Conservation (phyloP, 2,329 filamentous ascomycete genomes). For the Colletotrichum magnum region DNA sequence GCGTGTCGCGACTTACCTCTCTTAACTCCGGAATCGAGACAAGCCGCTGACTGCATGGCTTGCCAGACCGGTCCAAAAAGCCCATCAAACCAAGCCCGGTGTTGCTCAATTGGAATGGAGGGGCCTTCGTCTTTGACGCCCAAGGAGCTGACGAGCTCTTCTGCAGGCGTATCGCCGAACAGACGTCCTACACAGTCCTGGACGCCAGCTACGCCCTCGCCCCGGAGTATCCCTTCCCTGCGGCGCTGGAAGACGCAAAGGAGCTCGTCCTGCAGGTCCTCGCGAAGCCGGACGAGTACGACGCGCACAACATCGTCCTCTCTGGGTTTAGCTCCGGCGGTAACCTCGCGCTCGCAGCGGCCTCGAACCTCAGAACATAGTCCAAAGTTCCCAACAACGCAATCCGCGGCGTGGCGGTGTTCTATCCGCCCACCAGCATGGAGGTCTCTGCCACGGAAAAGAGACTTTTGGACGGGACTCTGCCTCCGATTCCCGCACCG, state of each 20-base stretch:
- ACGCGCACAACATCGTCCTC: neutral
- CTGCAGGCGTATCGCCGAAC: neutral
- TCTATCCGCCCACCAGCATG: conserved; percentile 18
- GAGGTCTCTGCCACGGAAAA: neutral
- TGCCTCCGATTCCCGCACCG: neutral
- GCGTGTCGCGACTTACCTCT: neutral
- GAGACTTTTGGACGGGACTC: neutral
- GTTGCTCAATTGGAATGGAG: conserved; percentile 11
- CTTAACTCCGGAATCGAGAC: neutral
- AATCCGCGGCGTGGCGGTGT: neutral
- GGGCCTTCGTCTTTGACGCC: conserved; percentile 12
- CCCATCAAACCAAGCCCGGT: neutral
- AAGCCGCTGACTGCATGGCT: neutral
- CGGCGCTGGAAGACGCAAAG: conserved; percentile 1
- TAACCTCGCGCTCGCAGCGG: conserved; percentile 8
- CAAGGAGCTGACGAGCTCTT: conserved; percentile 9
- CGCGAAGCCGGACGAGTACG: neutral
- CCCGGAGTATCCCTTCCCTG: conserved; percentile 4
- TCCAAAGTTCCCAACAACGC: neutral
- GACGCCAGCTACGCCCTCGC: conserved; percentile 21
- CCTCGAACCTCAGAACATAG: neutral
- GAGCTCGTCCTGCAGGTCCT: conserved; percentile 5
- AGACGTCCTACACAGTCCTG: conserved; percentile 4
- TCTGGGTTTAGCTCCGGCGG: conserved; percentile 13
- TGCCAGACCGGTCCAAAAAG: neutral